Evolutionary conservation across 2,329 filamentous ascomycete species (phyloP).

Genomic region (Phaeosphaeriaceae sp.): DNA sequence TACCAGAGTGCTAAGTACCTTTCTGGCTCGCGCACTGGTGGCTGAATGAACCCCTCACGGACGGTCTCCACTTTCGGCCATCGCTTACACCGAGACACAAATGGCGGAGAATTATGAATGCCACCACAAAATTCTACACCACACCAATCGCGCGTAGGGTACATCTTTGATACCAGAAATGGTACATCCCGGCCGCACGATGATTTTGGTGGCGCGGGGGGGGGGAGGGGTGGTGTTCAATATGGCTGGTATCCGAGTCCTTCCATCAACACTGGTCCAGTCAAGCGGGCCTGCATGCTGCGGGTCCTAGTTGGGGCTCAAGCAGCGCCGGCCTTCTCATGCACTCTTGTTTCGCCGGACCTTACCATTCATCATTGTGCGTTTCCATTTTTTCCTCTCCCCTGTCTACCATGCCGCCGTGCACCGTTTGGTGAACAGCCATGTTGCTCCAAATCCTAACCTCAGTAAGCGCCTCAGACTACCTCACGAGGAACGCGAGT

Average conservation of each 20-base stretch:
- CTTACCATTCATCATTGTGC: constrained; percentile 32
- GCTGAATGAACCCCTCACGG: constrained; percentile 24
- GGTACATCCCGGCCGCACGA: constrained; percentile 5
- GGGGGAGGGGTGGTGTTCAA: too few relatives aligned
- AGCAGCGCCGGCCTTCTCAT: constrained; percentile 32
- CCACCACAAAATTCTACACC: constrained; percentile 9
- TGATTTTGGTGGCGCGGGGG: constrained; percentile 32
- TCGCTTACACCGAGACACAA: constrained; percentile 13
- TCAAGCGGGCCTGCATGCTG: constrained; percentile 38
- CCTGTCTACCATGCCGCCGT: constrained; percentile 13
- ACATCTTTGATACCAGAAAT: constrained; percentile 13
- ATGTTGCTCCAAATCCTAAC: background rate
- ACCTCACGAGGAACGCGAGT: constrained; percentile 26
- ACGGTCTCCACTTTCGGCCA: constrained; percentile 31
- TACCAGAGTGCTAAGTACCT: constrained; percentile 30
- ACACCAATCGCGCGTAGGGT: constrained; percentile 10
- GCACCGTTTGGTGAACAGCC: background rate
- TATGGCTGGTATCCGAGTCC: constrained; percentile 16
- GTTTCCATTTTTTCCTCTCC: constrained; percentile 16
- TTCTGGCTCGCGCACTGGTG: constrained; percentile 22
- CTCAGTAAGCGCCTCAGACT: constrained; percentile 21
- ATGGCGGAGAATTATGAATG: constrained; percentile 26
- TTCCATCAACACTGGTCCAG: constrained; percentile 25
- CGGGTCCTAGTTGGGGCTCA: constrained; percentile 29
- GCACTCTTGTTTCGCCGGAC: constrained; percentile 28